Evolutionary conservation across 2,329 filamentous ascomycete species (phyloP).

Genomic region (Colletotrichum chlorophyti): DNA sequence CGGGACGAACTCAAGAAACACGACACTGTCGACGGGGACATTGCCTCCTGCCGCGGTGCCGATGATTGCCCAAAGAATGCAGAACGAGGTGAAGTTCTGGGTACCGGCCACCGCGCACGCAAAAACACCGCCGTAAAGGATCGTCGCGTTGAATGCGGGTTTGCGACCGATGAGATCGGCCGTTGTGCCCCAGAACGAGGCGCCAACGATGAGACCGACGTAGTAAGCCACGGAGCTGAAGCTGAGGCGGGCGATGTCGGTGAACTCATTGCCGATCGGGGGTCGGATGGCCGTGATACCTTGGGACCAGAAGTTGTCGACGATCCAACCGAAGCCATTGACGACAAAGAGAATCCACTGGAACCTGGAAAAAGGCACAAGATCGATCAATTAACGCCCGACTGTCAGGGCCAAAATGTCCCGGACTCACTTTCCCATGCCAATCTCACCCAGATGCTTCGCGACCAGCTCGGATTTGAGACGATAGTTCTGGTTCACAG

Average conservation of each 20-base stretch:
- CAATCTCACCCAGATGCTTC: conserved; percentile 37
- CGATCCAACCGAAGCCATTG: conserved; percentile 54
- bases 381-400: background rate
- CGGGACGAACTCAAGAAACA: conserved; percentile 60
- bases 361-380: conserved; percentile 32
- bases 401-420: background rate
- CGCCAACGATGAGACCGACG: conserved; percentile 51
- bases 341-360: conserved; percentile 53
- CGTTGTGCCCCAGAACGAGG: conserved; percentile 51
- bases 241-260: conserved; percentile 37
- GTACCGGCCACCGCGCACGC: conserved; percentile 63
- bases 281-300: conserved; percentile 43
- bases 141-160: conserved; percentile 52
- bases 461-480: conserved; percentile 41
- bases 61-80: conserved; percentile 59
- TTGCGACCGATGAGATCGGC: conserved; percentile 49
- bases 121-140: conserved; percentile 57
- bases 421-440: conserved; percentile 43
- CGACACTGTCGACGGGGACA: conserved; percentile 56
- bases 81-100: conserved; percentile 63
- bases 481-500: conserved; percentile 38
- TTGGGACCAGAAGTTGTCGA: conserved; percentile 50
- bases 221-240: conserved; percentile 46
- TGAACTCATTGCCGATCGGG: conserved; percentile 42
- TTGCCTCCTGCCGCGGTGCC: conserved; percentile 54